A percentile compares a stretch with the other conserved stretches of the same genome.
phyloP scores from a whole-genome alignment of 2,329 filamentous ascomycete species.

The Diplodia scrobiculata region DNA sequence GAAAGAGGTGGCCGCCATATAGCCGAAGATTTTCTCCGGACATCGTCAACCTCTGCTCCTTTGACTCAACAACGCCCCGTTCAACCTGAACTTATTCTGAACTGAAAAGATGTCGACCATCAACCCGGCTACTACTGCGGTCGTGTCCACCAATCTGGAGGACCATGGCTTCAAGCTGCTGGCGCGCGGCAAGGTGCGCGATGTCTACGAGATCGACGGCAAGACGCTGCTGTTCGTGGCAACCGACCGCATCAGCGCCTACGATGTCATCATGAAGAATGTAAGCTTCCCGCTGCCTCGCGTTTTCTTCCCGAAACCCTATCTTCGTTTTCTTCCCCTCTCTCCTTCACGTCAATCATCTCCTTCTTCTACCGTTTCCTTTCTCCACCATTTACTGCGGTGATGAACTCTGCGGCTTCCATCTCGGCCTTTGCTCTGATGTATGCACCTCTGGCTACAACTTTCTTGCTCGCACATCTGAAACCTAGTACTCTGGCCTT shows the following conservation, averaged over 20 bases:
- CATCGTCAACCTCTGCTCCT: not conserved
- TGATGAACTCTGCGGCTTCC: too few species aligned
- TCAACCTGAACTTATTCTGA: not conserved
- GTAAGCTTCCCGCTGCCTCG: slow-evolving; percentile 49
- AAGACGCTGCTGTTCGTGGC: slow-evolving; percentile 77
- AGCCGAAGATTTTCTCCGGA: slow-evolving; percentile 22
- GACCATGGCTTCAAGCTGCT: slow-evolving; percentile 50
- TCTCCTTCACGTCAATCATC: not conserved
- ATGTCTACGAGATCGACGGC: slow-evolving; percentile 73
- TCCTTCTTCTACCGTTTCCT: not conserved
- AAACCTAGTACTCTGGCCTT: too few species aligned
- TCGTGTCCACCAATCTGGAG: slow-evolving; percentile 41
- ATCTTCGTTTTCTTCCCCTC: too few species aligned
- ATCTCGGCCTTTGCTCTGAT: not conserved
- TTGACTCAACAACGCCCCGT: slow-evolving; percentile 2
- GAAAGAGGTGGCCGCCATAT: slow-evolving; percentile 17
- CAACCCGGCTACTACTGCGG: slow-evolving; percentile 2
- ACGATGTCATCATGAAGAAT: slow-evolving; percentile 87
- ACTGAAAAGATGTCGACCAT: slow-evolving; percentile 34
- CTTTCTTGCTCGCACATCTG: too few species aligned
- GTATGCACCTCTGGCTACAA: not conserved
- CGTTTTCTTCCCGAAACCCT: too few species aligned
- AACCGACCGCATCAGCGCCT: slow-evolving; percentile 90
- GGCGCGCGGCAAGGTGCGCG: slow-evolving; percentile 73
- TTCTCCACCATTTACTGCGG: not conserved